Percentiles rank a stretch among this genome's conserved stretches.
phyloP scores from a whole-genome alignment of 2,329 filamentous ascomycete species.

The Monilinia vaccinii-corymbosi region DNA sequence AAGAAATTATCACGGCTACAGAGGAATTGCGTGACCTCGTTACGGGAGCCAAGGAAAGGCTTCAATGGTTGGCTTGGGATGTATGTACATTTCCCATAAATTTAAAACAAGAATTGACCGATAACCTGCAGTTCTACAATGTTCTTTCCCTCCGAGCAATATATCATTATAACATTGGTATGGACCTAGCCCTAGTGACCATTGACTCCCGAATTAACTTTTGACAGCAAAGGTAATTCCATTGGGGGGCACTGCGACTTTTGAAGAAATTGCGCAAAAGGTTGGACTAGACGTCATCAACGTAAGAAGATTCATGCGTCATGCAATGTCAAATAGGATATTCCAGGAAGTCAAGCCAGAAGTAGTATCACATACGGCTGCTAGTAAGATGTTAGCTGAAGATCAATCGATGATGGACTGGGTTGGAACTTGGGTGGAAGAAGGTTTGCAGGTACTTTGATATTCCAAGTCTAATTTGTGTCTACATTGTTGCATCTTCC shows the following conservation, averaged over 20 bases:
- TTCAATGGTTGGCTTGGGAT: constrained; percentile 45
- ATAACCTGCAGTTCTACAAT: constrained; percentile 36
- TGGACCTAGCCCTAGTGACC: neutral
- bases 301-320: constrained; percentile 42
- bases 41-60: constrained; percentile 40
- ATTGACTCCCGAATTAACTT: constrained; percentile 9
- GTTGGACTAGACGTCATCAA: constrained; percentile 41
- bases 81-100: constrained; percentile 30
- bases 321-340: constrained; percentile 48
- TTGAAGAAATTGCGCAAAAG: constrained; percentile 38
- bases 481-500: neutral
- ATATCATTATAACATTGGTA: constrained; percentile 43
- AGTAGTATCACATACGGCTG: constrained; percentile 45
- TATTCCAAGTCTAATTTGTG: neutral
- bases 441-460: constrained; percentile 33
- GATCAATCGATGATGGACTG: constrained; percentile 42
- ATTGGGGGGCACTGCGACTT: constrained; percentile 35
- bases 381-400: constrained; percentile 42
- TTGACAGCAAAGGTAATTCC: constrained; percentile 43
- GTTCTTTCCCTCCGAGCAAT: constrained; percentile 42
- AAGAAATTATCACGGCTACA: constrained; percentile 40
- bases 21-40: constrained; percentile 40
- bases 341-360: constrained; percentile 44
- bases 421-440: constrained; percentile 46
- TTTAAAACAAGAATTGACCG: constrained; percentile 10